phyloP scores from a whole-genome alignment of 805 yeast genomes.

The Suhomyces sp. region DNA sequence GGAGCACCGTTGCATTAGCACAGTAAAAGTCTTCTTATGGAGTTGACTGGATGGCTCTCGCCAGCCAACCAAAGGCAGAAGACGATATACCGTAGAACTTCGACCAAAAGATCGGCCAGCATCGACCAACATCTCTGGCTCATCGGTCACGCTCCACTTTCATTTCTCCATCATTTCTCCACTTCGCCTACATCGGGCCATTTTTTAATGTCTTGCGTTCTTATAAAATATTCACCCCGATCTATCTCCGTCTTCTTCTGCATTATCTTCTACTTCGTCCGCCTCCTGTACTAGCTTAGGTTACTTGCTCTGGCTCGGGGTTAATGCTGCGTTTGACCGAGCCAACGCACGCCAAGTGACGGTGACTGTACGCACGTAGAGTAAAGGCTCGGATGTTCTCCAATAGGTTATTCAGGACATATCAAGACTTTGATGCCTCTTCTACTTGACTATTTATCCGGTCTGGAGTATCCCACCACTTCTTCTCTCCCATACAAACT shows the following conservation, averaged over 20 bases:
- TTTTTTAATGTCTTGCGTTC: neutral
- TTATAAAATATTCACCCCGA: neutral
- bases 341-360: too few species aligned
- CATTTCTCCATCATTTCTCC: neutral
- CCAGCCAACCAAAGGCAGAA: conserved; percentile 24
- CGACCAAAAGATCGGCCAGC: too few species aligned
- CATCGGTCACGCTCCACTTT: too few species aligned
- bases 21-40: conserved; percentile 13
- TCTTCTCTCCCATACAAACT: neutral
- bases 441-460: neutral
- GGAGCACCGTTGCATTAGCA: neutral
- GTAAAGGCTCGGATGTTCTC: neutral
- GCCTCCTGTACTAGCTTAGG: neutral
- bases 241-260: neutral
- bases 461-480: too few species aligned
- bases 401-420: neutral
- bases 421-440: neutral
- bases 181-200: neutral
- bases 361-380: too few species aligned
- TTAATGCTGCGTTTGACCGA: too few species aligned
- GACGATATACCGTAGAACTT: conserved; percentile 7
- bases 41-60: conserved; percentile 9
- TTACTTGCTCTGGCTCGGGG: too few species aligned
- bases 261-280: too few species aligned
- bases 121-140: too few species aligned